phyloP scores from a whole-genome alignment of 1,139 yeast species.

The Hemisphaericaspora xylanilytica region DNA sequence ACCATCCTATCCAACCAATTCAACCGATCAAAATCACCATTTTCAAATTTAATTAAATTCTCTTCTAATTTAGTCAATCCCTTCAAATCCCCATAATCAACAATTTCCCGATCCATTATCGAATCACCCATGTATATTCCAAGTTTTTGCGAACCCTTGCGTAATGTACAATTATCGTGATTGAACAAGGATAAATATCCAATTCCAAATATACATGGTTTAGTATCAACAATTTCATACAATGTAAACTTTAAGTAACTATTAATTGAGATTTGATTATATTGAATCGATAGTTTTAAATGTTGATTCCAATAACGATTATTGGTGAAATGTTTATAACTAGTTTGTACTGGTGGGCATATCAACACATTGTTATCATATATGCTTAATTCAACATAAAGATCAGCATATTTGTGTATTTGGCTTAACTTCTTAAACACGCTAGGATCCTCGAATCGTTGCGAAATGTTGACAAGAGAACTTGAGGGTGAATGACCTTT shows the following conservation, averaged over 20 bases:
- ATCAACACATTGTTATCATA: conserved; percentile 59
- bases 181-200: conserved; percentile 64
- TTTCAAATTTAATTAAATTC: conserved; percentile 60
- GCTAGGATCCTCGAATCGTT: conserved; percentile 53
- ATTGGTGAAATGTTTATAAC: conserved; percentile 58
- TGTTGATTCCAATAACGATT: conserved; percentile 52
- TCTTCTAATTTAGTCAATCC: conserved; percentile 45
- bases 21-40: conserved; percentile 59
- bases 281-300: conserved; percentile 67
- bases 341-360: conserved; percentile 66
- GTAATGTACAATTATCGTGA: conserved; percentile 24
- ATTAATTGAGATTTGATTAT: conserved; percentile 64
- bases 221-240: conserved; percentile 62
- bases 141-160: conserved; percentile 41
- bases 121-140: conserved; percentile 19
- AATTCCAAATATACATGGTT: conserved; percentile 52
- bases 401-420: conserved; percentile 53
- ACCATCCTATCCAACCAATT: conserved; percentile 79
- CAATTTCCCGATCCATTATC: conserved; percentile 5
- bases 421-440: conserved; percentile 51
- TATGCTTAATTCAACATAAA: conserved; percentile 61
- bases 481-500: conserved; percentile 20
- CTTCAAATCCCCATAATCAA: conserved; percentile 24
- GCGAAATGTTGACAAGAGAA: conserved; percentile 49
- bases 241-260: conserved; percentile 60